A percentile compares a stretch with the other conserved stretches of the same genome.
These are phyloP conservation scores for Pichia ethanolica DNA, from an alignment of 805 yeast genomes.

Conservation along the genomic window DNA sequence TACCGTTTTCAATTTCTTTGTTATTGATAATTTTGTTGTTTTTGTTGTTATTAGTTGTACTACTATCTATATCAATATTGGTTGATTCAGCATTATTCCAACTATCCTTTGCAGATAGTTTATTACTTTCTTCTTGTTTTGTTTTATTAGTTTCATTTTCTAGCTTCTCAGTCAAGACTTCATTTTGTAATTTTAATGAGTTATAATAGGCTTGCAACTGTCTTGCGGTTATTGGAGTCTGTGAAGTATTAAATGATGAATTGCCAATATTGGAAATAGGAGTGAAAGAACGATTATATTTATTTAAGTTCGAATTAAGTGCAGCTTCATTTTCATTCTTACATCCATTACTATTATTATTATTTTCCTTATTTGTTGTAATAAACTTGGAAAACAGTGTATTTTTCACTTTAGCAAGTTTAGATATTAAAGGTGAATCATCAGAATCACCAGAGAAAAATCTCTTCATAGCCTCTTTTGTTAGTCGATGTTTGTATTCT, in stretches of 20 bases:
- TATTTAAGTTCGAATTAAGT: too few relatives aligned
- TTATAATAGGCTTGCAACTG: constrained; percentile 23
- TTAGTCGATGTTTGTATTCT: too few relatives aligned
- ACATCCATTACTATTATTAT: too few relatives aligned
- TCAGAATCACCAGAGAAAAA: neutral
- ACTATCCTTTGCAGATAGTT: neutral
- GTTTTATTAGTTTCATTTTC: constrained; percentile 1
- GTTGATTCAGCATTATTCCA: constrained; percentile 14
- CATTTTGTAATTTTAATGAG: constrained; percentile 19
- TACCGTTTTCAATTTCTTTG: too few relatives aligned
- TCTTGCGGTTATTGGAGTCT: constrained; percentile 19
- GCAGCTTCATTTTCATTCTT: too few relatives aligned
- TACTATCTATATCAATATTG: neutral
- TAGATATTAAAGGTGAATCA: constrained; percentile 10
- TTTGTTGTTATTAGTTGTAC: neutral
- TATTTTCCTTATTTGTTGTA: too few relatives aligned
- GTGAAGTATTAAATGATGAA: neutral
- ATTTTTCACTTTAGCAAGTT: constrained; percentile 12
- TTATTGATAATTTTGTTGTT: neutral
- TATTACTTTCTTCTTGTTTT: neutral
- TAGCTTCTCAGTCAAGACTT: constrained; percentile 13
- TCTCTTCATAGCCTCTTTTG: neutral
- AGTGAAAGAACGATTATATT: neutral
- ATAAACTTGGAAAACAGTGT: constrained; percentile 9
- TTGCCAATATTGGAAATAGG: neutral